These are phyloP conservation scores for Pestalotiopsis sp. DNA, from an alignment of 2,329 filamentous ascomycete genomes.

Conservation along the genomic window DNA sequence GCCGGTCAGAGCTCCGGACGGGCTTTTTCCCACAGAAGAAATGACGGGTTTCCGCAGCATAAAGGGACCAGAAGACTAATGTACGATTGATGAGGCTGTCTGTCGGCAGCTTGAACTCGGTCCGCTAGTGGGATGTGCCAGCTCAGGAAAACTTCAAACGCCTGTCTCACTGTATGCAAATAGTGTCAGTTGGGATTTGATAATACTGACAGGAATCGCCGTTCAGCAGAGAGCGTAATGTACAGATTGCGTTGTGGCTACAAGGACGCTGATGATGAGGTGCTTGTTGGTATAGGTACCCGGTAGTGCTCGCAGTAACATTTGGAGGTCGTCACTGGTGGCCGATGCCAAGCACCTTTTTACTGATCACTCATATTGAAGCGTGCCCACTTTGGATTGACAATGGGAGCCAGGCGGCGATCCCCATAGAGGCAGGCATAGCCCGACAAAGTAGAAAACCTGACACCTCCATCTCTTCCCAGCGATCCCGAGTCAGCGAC, in stretches of 20 bases:
- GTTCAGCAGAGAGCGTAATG: not conserved
- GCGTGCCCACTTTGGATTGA: constrained; percentile 3
- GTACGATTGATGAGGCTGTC: not conserved
- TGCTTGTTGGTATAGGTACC: not conserved
- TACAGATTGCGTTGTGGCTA: not conserved
- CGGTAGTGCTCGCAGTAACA: not conserved
- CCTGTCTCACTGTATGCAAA: not conserved
- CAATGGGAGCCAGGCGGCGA: not conserved
- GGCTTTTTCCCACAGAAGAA: not conserved
- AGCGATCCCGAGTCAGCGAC: not conserved
- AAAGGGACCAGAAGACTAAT: not conserved
- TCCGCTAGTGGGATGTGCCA: not conserved
- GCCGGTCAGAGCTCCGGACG: constrained; percentile 8
- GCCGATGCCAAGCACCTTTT: not conserved
- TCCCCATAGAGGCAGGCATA: not conserved
- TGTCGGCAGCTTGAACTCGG: not conserved
- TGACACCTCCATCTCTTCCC: not conserved
- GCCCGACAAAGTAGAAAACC: not conserved
- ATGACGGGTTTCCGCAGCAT: not conserved
- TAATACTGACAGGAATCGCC: not conserved
- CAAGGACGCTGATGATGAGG: not conserved
- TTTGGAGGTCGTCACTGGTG: not conserved
- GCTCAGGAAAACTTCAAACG: not conserved
- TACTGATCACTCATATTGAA: not conserved
- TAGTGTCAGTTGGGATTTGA: not conserved